A percentile compares a stretch with the other conserved stretches of the same genome.
Conservation (phyloP, 75 land plant genomes). For the Pseudotsuga menziesii region DNA sequence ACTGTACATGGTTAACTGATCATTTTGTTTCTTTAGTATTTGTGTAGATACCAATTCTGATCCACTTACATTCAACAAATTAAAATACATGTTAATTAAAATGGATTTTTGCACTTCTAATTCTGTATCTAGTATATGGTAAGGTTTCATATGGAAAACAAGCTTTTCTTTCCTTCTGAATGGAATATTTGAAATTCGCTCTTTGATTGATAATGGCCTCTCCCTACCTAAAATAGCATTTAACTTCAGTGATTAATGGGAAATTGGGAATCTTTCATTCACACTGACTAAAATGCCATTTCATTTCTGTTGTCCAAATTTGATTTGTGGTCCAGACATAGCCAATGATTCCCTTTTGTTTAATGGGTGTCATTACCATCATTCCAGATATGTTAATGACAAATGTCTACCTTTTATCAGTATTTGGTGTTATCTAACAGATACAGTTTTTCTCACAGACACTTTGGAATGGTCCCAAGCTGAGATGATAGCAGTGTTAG, state of each 20-base stretch:
- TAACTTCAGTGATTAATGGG: too few relatives aligned
- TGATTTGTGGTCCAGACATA: neutral
- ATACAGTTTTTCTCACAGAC: conserved; percentile 38
- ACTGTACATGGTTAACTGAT: neutral
- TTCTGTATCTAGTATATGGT: too few relatives aligned
- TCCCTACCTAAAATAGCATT: too few relatives aligned
- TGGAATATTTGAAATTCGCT: too few relatives aligned
- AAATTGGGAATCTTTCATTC: too few relatives aligned
- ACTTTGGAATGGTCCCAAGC: conserved; percentile 65
- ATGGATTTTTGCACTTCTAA: too few relatives aligned
- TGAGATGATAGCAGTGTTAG: conserved; percentile 45
- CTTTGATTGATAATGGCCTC: too few relatives aligned
- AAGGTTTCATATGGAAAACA: too few relatives aligned
- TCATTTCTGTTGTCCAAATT: neutral
- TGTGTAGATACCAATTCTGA: neutral
- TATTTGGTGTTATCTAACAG: neutral
- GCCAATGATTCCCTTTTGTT: neutral
- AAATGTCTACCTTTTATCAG: neutral
- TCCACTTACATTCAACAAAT: neutral
- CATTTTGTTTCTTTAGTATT: neutral
- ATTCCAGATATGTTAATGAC: neutral
- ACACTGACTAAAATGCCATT: neutral
- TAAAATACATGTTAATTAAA: too few relatives aligned
- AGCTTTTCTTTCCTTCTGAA: too few relatives aligned
- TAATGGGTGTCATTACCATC: neutral